A percentile compares a stretch with the other conserved stretches of the same genome.
Conservation (phyloP, 2,329 filamentous ascomycete genomes). For the Pseudogymnoascus verrucosus region DNA sequence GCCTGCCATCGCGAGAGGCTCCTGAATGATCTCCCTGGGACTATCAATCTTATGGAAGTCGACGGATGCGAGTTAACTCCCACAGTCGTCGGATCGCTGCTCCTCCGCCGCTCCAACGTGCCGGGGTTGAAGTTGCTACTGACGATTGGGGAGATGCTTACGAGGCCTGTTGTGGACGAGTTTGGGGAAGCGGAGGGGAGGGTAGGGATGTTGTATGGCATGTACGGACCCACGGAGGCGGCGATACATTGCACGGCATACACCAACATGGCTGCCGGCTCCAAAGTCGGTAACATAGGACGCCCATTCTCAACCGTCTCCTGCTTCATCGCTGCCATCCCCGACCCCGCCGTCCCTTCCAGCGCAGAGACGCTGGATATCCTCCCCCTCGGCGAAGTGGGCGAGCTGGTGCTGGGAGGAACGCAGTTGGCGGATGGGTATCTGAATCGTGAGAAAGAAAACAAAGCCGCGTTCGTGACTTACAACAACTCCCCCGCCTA, state of each 20-base stretch:
- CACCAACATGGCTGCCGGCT: constrained; percentile 47
- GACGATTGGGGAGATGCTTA: constrained; percentile 92
- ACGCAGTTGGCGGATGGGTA: constrained; percentile 73
- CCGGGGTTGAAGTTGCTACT: constrained; percentile 64
- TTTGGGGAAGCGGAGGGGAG: constrained; percentile 54
- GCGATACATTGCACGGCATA: constrained; percentile 84
- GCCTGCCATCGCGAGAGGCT: constrained; percentile 61
- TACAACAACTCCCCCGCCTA: neutral
- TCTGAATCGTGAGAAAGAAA: constrained; percentile 72
- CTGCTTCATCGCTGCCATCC: constrained; percentile 25
- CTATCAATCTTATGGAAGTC: constrained; percentile 56
- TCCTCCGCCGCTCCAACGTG: constrained; percentile 58
- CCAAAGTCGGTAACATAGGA: constrained; percentile 63
- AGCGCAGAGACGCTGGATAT: constrained; percentile 19
- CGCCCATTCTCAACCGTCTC: constrained; percentile 67
- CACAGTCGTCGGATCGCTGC: constrained; percentile 71
- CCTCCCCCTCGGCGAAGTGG: constrained; percentile 25
- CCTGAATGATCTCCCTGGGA: constrained; percentile 64
- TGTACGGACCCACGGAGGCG: constrained; percentile 92
- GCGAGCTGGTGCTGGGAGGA: constrained; percentile 73
- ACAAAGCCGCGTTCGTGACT: constrained; percentile 57
- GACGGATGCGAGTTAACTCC: constrained; percentile 87
- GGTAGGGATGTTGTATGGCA: constrained; percentile 70
- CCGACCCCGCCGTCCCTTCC: constrained; percentile 9
- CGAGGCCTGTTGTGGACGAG: constrained; percentile 63